Conservation (phyloP, 768 basidiomycete genomes). For the Pisolithus microcarpus region DNA sequence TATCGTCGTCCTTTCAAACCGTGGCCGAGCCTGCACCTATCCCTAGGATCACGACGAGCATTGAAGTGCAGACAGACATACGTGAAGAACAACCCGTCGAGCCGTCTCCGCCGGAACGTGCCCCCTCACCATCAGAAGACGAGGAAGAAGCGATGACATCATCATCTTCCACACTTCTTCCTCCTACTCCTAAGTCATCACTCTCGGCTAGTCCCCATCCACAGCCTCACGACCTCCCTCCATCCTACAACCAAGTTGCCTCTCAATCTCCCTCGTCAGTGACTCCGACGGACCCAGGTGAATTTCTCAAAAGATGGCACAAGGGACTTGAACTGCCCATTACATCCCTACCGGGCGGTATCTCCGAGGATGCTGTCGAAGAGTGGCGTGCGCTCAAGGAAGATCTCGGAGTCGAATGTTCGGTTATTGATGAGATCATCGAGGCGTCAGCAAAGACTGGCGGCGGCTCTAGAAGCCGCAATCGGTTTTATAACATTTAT, state of each 20-base stretch:
- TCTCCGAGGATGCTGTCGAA: conserved; percentile 60
- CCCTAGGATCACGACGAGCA: conserved; percentile 35
- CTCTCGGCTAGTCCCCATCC: conserved; percentile 24
- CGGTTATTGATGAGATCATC: conserved; percentile 68
- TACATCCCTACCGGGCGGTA: conserved; percentile 39
- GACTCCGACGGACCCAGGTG: conserved; percentile 45
- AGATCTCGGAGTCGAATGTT: conserved; percentile 71
- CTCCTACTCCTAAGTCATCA: conserved; percentile 52
- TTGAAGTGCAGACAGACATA: conserved; percentile 59
- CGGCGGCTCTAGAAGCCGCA: conserved; percentile 30
- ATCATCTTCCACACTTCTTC: conserved; percentile 66
- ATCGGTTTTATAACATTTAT: conserved; percentile 79
- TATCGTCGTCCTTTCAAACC: conserved; percentile 32
- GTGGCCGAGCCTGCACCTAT: conserved; percentile 28
- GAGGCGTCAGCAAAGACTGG: conserved; percentile 31
- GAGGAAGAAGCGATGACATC: conserved; percentile 56
- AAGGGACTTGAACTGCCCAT: conserved; percentile 44
- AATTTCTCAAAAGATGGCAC: conserved; percentile 67
- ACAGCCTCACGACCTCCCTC: conserved; percentile 50
- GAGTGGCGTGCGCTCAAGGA: conserved; percentile 78
- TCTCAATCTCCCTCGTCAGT: conserved; percentile 26
- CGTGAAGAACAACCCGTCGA: conserved; percentile 29
- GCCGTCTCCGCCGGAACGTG: conserved; percentile 19
- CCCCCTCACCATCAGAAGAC: conserved; percentile 37
- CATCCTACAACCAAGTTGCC: conserved; percentile 61